Percentiles rank a stretch among this genome's conserved stretches.
Conservation (phyloP, 805 yeast species). For the Ogataea kodamae region DNA sequence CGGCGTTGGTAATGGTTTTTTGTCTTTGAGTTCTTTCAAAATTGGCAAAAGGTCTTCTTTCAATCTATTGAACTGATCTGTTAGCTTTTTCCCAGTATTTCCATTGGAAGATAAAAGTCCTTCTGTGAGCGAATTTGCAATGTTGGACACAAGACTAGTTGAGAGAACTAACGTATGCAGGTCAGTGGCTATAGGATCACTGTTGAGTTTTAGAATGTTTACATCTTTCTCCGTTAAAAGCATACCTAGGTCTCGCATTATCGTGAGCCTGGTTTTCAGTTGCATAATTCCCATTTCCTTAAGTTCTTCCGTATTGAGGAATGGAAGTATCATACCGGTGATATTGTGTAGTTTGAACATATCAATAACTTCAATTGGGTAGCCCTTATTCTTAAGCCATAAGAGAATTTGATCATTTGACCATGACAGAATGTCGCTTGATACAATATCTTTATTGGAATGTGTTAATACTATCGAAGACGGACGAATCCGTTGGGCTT, state of each 20-base stretch:
- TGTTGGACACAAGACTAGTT: conserved; percentile 21
- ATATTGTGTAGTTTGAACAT: conserved; percentile 56
- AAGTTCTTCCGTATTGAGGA: conserved; percentile 65
- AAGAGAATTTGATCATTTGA: conserved; percentile 30
- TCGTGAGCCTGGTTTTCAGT: conserved; percentile 52
- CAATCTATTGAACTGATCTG: conserved; percentile 52
- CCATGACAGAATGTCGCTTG: conserved; percentile 29
- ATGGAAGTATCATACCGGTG: conserved; percentile 69
- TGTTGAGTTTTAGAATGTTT: conserved; percentile 15
- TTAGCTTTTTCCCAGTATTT: conserved; percentile 35
- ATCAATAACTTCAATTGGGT: conserved; percentile 25
- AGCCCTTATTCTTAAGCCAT: conserved; percentile 29
- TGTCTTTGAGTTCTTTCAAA: conserved; percentile 57
- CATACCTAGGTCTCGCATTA: conserved; percentile 58
- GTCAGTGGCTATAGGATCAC: conserved; percentile 26
- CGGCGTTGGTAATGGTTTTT: conserved; percentile 67
- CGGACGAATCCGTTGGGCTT: conserved; percentile 13
- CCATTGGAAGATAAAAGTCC: conserved; percentile 16
- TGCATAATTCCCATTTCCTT: conserved; percentile 63
- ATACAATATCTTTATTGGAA: conserved; percentile 15
- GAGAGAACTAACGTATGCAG: conserved; percentile 26
- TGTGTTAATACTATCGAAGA: conserved; percentile 19
- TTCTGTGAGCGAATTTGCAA: conserved; percentile 25
- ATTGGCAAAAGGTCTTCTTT: conserved; percentile 65
- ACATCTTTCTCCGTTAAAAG: conserved; percentile 39